Conservation (phyloP, 306 rosid genomes). For the Fragaria iinumae region DNA sequence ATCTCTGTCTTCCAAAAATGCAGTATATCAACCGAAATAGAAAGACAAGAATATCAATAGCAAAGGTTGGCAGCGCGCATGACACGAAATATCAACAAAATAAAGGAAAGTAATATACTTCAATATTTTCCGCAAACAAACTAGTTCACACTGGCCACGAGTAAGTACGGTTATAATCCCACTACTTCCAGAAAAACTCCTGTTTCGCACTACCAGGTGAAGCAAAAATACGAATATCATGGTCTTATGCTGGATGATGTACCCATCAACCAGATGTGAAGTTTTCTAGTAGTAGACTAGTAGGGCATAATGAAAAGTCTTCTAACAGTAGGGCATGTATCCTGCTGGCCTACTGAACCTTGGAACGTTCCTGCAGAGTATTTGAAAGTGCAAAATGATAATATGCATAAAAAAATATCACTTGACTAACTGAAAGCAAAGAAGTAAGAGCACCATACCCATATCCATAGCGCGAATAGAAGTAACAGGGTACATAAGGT, state of each 20-base stretch:
- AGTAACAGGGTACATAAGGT: slow-evolving; percentile 74
- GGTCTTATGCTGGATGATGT: neutral
- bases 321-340: slow-evolving; percentile 76
- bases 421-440: neutral
- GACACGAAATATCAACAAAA: too few relatives aligned
- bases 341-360: slow-evolving; percentile 73
- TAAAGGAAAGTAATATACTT: too few relatives aligned
- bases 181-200: too few relatives aligned
- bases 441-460: slow-evolving; percentile 42
- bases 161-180: too few relatives aligned
- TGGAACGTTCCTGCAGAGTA: slow-evolving; percentile 65
- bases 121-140: too few relatives aligned
- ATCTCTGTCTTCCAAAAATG: too few relatives aligned
- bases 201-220: neutral
- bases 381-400: slow-evolving; percentile 10
- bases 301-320: slow-evolving; percentile 43
- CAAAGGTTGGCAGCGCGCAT: too few relatives aligned
- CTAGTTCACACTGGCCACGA: too few relatives aligned
- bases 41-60: too few relatives aligned
- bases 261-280: neutral
- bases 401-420: slow-evolving; percentile 16
- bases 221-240: neutral
- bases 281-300: slow-evolving; percentile 39
- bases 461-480: slow-evolving; percentile 71
- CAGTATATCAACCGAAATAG: too few relatives aligned